These are phyloP conservation scores for Emydomyces testavorans DNA, from an alignment of 2,329 filamentous ascomycete species.

Conservation along the genomic window DNA sequence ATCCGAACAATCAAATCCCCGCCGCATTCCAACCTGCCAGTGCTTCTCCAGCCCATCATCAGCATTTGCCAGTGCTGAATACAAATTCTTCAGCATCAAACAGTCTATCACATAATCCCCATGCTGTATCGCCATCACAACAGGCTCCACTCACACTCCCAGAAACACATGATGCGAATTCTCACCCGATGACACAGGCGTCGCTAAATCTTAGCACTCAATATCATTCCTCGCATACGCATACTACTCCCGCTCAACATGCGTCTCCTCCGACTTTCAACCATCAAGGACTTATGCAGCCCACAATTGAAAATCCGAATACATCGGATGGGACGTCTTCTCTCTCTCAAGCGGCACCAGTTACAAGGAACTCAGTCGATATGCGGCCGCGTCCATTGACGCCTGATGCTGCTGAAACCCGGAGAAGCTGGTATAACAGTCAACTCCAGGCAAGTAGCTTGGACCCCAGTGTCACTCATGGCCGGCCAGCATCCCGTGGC, in stretches of 20 bases:
- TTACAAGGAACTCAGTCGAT: not conserved
- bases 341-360: not conserved
- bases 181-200: not conserved
- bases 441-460: not conserved
- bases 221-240: not conserved
- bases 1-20: not conserved
- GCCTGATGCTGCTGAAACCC: not conserved
- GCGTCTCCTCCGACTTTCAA: not conserved
- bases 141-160: not conserved
- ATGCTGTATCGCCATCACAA: not conserved
- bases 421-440: constrained; percentile 5
- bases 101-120: not conserved
- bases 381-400: not conserved
- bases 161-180: not conserved
- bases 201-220: not conserved
- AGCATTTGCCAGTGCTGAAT: not conserved
- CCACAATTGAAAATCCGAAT: not conserved
- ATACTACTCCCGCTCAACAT: not conserved
- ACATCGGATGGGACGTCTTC: not conserved
- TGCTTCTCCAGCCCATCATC: not conserved
- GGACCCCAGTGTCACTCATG: not conserved
- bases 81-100: not conserved
- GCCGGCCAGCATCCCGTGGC: constrained; percentile 1
- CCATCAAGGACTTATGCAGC: not conserved
- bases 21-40: not conserved